phyloP scores from a whole-genome alignment of 2,329 filamentous ascomycete genomes.

The Penicillium crustosum region DNA sequence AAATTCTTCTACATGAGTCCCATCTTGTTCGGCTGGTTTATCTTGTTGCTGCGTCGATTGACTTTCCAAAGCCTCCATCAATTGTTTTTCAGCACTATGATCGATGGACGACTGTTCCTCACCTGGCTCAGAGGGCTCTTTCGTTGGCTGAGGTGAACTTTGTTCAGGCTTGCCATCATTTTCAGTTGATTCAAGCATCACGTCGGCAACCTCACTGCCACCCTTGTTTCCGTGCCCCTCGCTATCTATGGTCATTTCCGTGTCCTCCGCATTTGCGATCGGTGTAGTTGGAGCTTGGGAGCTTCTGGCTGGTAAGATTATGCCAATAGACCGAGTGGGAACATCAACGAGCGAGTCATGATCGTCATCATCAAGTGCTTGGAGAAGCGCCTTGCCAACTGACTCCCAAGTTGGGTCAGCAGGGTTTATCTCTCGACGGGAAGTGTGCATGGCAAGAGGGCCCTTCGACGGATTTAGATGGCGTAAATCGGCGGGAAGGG shows the following conservation, averaged over 20 bases:
- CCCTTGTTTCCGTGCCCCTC: constrained; percentile 6
- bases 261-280: constrained; percentile 17
- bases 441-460: constrained; percentile 40
- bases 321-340: constrained; percentile 43
- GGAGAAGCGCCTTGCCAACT: constrained; percentile 51
- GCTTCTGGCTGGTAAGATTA: constrained; percentile 41
- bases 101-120: constrained; percentile 39
- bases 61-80: constrained; percentile 38
- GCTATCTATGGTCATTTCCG: constrained; percentile 14
- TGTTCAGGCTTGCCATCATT: constrained; percentile 12
- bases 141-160: constrained; percentile 6
- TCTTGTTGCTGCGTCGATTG: constrained; percentile 29
- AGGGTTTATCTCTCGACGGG: constrained; percentile 41
- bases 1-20: constrained; percentile 27
- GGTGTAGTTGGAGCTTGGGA: constrained; percentile 24
- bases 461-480: constrained; percentile 30
- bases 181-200: constrained; percentile 19
- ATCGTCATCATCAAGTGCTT: constrained; percentile 45
- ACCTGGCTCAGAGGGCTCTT: constrained; percentile 20
- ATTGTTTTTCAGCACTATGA: constrained; percentile 38
- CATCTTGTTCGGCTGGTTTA: constrained; percentile 21
- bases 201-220: constrained; percentile 18
- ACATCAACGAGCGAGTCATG: constrained; percentile 26
- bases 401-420: constrained; percentile 46
- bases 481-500: constrained; percentile 32